A percentile compares a stretch with the other conserved stretches of the same genome.
These are phyloP conservation scores for Acanthamoeba culbertsoni DNA, from an alignment of 208 protist genomes.

Conservation along the genomic window DNA sequence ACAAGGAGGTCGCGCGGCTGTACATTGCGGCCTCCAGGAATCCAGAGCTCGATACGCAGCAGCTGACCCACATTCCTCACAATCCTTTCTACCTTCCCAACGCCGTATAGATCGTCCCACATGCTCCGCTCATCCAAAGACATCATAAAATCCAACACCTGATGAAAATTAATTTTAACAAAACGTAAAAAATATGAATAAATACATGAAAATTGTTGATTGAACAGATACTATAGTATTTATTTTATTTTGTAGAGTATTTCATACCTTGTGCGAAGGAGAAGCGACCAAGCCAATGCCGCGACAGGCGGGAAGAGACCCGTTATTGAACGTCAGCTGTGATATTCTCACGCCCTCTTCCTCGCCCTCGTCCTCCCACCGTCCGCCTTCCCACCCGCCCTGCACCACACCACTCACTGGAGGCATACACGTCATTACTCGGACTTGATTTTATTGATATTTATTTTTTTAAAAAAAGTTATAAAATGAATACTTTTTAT, in stretches of 20 bases:
- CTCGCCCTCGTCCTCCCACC: neutral
- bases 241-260: neutral
- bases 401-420: neutral
- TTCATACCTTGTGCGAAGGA: neutral
- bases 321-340: neutral
- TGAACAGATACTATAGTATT: neutral
- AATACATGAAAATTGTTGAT: neutral
- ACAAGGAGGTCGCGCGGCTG: neutral
- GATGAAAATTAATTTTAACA: neutral
- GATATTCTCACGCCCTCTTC: neutral
- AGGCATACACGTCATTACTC: too few species aligned
- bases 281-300: neutral
- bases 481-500: too few species aligned
- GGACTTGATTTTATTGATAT: too few species aligned
- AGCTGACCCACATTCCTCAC: neutral
- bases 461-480: too few species aligned
- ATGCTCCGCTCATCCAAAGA: neutral
- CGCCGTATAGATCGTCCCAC: constrained; percentile 30
- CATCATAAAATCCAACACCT: constrained; percentile 27
- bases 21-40: constrained; percentile 12
- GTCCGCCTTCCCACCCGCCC: neutral
- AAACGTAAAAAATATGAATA: neutral
- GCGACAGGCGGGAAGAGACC: neutral
- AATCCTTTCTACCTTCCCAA: neutral
- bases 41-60: neutral